These are phyloP conservation scores for Lactarius quietus DNA, from an alignment of 768 basidiomycete species.

Conservation along the genomic window DNA sequence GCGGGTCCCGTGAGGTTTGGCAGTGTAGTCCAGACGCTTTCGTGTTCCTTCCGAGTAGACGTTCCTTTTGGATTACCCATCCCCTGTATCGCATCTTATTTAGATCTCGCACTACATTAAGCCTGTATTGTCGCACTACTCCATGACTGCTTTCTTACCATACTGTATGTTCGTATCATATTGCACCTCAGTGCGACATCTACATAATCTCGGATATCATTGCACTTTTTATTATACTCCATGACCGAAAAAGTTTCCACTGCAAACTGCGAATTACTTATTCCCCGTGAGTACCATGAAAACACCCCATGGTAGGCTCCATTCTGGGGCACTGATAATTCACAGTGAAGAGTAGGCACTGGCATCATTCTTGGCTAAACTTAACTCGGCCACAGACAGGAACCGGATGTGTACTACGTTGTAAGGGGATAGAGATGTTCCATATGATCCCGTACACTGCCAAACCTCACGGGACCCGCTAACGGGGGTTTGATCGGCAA, in stretches of 20 bases:
- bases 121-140: constrained; percentile 13
- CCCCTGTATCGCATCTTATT: constrained; percentile 10
- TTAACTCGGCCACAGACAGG: constrained; percentile 19
- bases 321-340: constrained; percentile 13
- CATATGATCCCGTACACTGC: background rate
- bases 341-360: constrained; percentile 10
- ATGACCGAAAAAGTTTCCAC: constrained; percentile 1
- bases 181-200: constrained; percentile 11
- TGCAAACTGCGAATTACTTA: constrained; percentile 16
- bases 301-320: constrained; percentile 7
- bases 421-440: background rate
- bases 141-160: constrained; percentile 7
- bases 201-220: constrained; percentile 6
- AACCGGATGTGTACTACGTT: constrained; percentile 6
- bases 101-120: constrained; percentile 5
- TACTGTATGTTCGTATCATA: constrained; percentile 21
- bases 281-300: background rate
- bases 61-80: background rate
- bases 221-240: constrained; percentile 9
- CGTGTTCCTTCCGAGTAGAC: constrained; percentile 10
- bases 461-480: too few relatives aligned
- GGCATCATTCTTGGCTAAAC: constrained; percentile 8
- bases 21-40: constrained; percentile 16
- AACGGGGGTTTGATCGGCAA: too few relatives aligned
- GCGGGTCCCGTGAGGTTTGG: too few relatives aligned